Conservation (phyloP, 768 basidiomycete species). For the Boletus rufocinnamomeus region DNA sequence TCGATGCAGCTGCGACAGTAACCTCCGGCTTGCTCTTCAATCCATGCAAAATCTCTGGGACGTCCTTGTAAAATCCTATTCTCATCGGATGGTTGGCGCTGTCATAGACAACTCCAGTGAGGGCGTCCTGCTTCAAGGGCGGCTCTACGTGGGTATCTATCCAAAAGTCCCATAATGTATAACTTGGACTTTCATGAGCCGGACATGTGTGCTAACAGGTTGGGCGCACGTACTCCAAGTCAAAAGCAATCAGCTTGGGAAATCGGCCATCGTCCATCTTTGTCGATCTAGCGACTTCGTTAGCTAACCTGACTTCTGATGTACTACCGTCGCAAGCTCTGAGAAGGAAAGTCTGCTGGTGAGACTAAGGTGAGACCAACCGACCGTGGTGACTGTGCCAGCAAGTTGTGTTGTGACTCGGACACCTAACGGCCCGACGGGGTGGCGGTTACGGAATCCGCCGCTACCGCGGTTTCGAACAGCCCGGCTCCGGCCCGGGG, state of each 20-base stretch:
- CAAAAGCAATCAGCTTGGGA: slow-evolving; percentile 75
- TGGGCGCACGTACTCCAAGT: slow-evolving; percentile 63
- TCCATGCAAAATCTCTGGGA: slow-evolving; percentile 68
- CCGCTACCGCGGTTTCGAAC: background rate
- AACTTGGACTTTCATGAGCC: slow-evolving; percentile 45
- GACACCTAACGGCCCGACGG: background rate
- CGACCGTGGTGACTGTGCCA: too few species aligned
- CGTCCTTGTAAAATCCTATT: slow-evolving; percentile 76
- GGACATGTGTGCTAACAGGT: background rate
- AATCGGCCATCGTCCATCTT: slow-evolving; percentile 33
- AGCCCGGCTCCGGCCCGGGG: background rate
- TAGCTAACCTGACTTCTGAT: background rate
- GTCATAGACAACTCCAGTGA: slow-evolving; percentile 28
- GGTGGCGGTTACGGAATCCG: too few species aligned
- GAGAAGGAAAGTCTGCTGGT: background rate
- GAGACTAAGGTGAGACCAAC: background rate
- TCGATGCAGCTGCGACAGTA: slow-evolving; percentile 70
- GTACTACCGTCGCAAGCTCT: background rate
- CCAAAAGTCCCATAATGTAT: slow-evolving; percentile 87
- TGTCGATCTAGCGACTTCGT: background rate
- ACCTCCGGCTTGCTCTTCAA: slow-evolving; percentile 48
- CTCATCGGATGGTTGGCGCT: slow-evolving; percentile 21
- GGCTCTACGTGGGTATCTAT: slow-evolving; percentile 76
- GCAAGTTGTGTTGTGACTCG: background rate
- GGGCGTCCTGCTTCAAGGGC: slow-evolving; percentile 50